Evolutionary conservation across 768 basidiomycete species (phyloP), one percentile per base, ranked within the genome.

Genomic region (Asterophora lycoperdoides): DNA sequence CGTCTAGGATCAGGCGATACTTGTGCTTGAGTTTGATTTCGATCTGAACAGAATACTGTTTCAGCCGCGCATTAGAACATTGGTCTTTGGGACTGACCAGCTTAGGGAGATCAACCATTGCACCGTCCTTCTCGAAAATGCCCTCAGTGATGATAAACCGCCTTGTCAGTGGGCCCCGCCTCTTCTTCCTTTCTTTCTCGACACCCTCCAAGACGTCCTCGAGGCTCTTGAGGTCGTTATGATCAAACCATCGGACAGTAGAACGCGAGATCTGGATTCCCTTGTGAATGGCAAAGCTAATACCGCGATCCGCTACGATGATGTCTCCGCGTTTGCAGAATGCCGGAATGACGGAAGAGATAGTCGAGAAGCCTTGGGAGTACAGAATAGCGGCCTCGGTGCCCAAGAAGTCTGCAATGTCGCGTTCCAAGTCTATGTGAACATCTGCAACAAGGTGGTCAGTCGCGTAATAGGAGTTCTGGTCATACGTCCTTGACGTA

Each of bases 281-380:
- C 68, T 93, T 95, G 65, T 97, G 94, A 46, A 97, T 89, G 13
- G 90, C 84, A 65, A 98, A 93, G 67, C 89, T 95, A 57, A 93
- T 84, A n/a, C 85, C 81, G n/a, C 92, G 83, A 67, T 99, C 95
- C 3, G 93, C 93, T n/a, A 99, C 89, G 60, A 99, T 94, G 60
- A 99, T 83, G 60, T 99, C 95, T 1, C 93, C 94, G 53, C 95
- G 83, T 65, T 99, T 98, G 75, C 89, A 91, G 69, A 98, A 99
- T 1, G 96, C 91, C 0, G 96, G 92, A 51, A 98, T 96, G 60
- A 94, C 92, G 13, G 93, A 95, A 3, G 89, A 83, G 55, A 92
- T 83, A 47, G 93, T 92, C 8, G 90, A 83, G 66, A 95, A 97
- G 10, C 84, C 86, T 69, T 98, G 95, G 1, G 93, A 86, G 65